phyloP scores from a whole-genome alignment of 345 rosid species.

The rapeseed (Brassica napus) region Da-Ae NC_063436.1:14881001-14881500 shows the following conservation, averaged over 20 bases:
- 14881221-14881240: slow-evolving; percentile 89
- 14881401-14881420: slow-evolving; percentile 30
- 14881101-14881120: slow-evolving; percentile 45
- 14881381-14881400: slow-evolving; percentile 54
- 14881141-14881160: slow-evolving; percentile 95
- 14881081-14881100: slow-evolving; percentile 59
- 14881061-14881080: slow-evolving; percentile 81
- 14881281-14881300: slow-evolving; percentile 57
- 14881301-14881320: slow-evolving; percentile 48
- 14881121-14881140: slow-evolving; percentile 77
- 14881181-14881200: slow-evolving; percentile 87
- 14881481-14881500: slow-evolving; percentile 22
- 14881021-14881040: slow-evolving; percentile 98
- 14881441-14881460: slow-evolving; percentile 31
- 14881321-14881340: slow-evolving; percentile 51
- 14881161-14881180: slow-evolving; percentile 86
- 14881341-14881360: slow-evolving; percentile 51
- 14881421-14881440: slow-evolving; percentile 33
- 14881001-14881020: slow-evolving; percentile 74
- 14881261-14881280: slow-evolving; percentile 64
- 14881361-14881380: slow-evolving; percentile 78
- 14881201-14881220: slow-evolving; percentile 87
- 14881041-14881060: slow-evolving; percentile 76
- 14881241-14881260: slow-evolving; percentile 79
- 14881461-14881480: slow-evolving; percentile 25